Evolutionary conservation across 2,329 filamentous ascomycete species (phyloP).

Genomic region (Aspergillus costaricaensis): DNA sequence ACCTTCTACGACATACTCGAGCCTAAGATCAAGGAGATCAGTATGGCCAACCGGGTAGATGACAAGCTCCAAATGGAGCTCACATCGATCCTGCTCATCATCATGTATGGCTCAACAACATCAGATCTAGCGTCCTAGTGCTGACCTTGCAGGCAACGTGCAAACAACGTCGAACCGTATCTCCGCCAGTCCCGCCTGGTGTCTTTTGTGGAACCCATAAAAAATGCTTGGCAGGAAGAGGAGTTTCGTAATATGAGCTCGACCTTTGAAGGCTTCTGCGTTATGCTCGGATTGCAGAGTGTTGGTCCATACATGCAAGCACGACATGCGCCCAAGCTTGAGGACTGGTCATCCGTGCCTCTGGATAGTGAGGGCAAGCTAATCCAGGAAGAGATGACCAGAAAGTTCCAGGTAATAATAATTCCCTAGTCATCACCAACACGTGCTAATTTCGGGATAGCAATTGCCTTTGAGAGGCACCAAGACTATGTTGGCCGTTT

Average conservation of each 20-base stretch:
- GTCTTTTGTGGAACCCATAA: slow-evolving; percentile 79
- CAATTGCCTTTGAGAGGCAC: slow-evolving; percentile 79
- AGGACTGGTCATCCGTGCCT: slow-evolving; percentile 78
- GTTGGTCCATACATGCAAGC: slow-evolving; percentile 76
- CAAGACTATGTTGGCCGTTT: slow-evolving; percentile 88
- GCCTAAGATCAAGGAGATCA: slow-evolving; percentile 75
- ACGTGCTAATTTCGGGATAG: slow-evolving; percentile 39
- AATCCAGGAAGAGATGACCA: slow-evolving; percentile 76
- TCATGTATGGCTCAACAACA: slow-evolving; percentile 60
- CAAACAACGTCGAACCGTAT: slow-evolving; percentile 70
- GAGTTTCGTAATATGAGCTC: slow-evolving; percentile 68
- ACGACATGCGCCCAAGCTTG: slow-evolving; percentile 71
- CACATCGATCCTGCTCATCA: slow-evolving; percentile 88
- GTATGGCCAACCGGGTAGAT: slow-evolving; percentile 70
- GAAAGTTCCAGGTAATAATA: slow-evolving; percentile 64
- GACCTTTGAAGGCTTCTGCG: slow-evolving; percentile 76
- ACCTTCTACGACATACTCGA: slow-evolving; percentile 87
- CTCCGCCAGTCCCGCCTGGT: slow-evolving; percentile 71
- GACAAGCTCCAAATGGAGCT: slow-evolving; percentile 84
- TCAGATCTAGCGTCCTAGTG: background rate
- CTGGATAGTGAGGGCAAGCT: slow-evolving; percentile 78
- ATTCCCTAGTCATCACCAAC: background rate
- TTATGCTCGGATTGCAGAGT: slow-evolving; percentile 74
- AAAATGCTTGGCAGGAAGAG: slow-evolving; percentile 74
- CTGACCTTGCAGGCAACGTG: slow-evolving; percentile 66